Base-by-base conservation (phyloP, 2,329 filamentous ascomycete genomes). In the Karstenula rhodostoma region DNA sequence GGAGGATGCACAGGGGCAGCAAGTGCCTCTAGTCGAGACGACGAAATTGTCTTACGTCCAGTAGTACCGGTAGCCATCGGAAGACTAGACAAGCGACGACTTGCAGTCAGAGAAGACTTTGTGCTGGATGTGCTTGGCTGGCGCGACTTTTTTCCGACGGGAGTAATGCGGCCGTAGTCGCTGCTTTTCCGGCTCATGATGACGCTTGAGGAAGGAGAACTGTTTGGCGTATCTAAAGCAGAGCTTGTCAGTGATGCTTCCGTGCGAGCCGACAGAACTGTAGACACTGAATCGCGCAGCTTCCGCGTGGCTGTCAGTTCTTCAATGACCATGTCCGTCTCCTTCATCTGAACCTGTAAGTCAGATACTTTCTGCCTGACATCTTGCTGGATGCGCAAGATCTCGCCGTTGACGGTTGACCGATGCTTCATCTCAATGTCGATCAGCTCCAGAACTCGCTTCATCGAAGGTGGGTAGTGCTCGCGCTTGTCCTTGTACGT, bases 321-420 rank as follows among this genome's bases (percentile, higher is more conserved):
- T 59, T 95, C 92, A 33, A 98, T 76, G 17, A 87, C 81, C 7
- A 84, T 73, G 75, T 97, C 92, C 81, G 95, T 89, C 5, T 94
- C 90, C 60, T 83, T 85, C 81, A 95, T 94, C 63, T 91, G 87
- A 15, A 85, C 84, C 72, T 93, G 92, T 54, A 97, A 81, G 4
- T 87, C 85, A 65, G 90, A 86, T 87, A 94, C 96, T 69, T 90
- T 89, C n/a, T 87, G 84, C 71, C 93, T 89, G 81, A 97, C 90
- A 70, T 98, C 94, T 7, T 88, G 87, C 71, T 97, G 90, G 33
- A 98, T 83, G 47, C 93, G 88, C 29, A 98, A 79, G 63, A 98
- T 95, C 78, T 98, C 95, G 47, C 95, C 95, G 73, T 99, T 98
- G 57, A 98, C 93, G 0, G 95, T 98, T 52, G 97, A 83, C n/a